Evolutionary conservation across 2,329 filamentous ascomycete genomes (phyloP), one percentile per base, ranked within the genome.

Genomic region (Penicillium occitanis): DNA sequence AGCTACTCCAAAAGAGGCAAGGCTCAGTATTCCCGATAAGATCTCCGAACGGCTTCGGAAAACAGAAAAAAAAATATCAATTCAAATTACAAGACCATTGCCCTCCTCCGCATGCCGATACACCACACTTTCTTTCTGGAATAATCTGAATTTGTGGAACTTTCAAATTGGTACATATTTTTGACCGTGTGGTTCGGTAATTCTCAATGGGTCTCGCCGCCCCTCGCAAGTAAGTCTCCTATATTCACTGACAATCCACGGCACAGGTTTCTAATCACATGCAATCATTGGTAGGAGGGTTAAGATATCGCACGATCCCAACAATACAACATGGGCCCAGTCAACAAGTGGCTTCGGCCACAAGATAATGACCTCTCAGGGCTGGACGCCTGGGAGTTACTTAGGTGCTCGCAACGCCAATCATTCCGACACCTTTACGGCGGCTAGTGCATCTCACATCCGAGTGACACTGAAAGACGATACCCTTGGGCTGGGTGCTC

Each of bases 251-350:
- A 28, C 37, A 22, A 11, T n/a, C 30, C 30, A 46, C 40, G 14
- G 11, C 22, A 48, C 69, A 22, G 35, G 62, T 11, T 30, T 25
- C 35, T 44, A 19, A 30, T 13, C 25, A 35, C 63, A 66, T 46
- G 55, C 53, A 63, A 14, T 25, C 53, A 14, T 44, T 51, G 67
- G 70, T 71, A 87, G 85, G 72, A 83, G 81, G 72, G 84, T 84
- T 58, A 96, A 94, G 81, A 88, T 98, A 75, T 90, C 90, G 70
- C 86, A 90, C 76, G 95, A 99, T 79, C 95, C 95, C 7, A 97
- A 98, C 81, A 99, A 98, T 79, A 97, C 92, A 58, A 88, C 87
- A 84, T 99, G 95, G 95, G 89, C 90, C 65, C 89, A 90, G 73
- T 90, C 93, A 76, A 91, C 90, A 70, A 86, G 86, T 65, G 89